phyloP scores from a whole-genome alignment of 164 flowering plant genomes.

The Chimonanthus salicifolius region DNA sequence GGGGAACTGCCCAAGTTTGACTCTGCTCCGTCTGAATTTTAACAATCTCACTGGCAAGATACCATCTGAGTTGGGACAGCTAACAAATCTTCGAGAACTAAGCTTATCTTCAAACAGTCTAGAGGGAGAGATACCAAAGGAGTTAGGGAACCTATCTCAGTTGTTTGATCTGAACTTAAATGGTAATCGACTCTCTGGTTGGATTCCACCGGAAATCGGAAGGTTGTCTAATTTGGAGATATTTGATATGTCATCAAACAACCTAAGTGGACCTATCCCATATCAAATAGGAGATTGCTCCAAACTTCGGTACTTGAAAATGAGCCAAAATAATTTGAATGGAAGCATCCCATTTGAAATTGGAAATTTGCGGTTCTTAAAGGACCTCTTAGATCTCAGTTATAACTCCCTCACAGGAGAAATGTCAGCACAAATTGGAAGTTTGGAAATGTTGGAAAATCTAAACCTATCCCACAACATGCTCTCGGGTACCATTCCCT shows the following conservation, averaged over 20 bases:
- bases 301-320: background rate
- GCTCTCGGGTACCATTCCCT: conserved; percentile 17
- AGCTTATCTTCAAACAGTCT: background rate
- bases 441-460: background rate
- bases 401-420: conserved; percentile 1
- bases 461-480: conserved; percentile 1
- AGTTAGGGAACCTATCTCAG: background rate
- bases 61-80: background rate
- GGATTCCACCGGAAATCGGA: background rate
- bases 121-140: conserved; percentile 1
- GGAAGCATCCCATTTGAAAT: conserved; percentile 7
- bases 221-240: background rate
- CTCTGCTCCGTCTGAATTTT: background rate
- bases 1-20: background rate
- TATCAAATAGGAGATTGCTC: conserved; percentile 1
- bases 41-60: background rate
- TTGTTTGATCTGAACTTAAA: background rate
- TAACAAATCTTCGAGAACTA: background rate
- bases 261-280: background rate
- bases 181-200: background rate
- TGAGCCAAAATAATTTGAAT: conserved; percentile 1
- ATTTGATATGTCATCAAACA: background rate
- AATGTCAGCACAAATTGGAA: conserved; percentile 5
- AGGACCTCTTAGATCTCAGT: conserved; percentile 7
- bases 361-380: background rate